These are phyloP conservation scores for Zangia roseola DNA, from an alignment of 768 basidiomycete genomes.

Conservation along the genomic window DNA sequence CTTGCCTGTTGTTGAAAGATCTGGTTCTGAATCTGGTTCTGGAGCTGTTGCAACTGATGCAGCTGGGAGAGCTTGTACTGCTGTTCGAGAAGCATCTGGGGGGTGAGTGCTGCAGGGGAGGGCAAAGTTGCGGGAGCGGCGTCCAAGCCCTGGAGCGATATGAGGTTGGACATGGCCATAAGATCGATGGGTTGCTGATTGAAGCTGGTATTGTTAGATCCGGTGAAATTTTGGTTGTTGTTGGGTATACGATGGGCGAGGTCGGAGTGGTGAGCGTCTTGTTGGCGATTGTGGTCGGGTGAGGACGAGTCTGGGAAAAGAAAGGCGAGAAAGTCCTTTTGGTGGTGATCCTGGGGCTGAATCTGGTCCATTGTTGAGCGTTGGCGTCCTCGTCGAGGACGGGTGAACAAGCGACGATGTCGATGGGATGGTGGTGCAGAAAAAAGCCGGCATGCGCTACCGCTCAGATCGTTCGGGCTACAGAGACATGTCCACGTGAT, in stretches of 20 bases:
- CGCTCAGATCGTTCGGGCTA: constrained; percentile 1
- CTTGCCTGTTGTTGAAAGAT: constrained; percentile 88
- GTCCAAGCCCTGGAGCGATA: constrained; percentile 49
- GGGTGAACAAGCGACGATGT: not conserved
- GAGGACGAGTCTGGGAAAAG: constrained; percentile 31
- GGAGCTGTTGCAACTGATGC: constrained; percentile 73
- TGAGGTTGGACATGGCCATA: constrained; percentile 42
- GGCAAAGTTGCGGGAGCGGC: constrained; percentile 9
- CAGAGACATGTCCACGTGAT: constrained; percentile 13
- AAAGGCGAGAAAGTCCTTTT: constrained; percentile 36
- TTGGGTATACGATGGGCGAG: constrained; percentile 14
- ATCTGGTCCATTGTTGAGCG: constrained; percentile 22
- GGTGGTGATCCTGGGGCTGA: constrained; percentile 28
- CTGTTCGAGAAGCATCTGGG: constrained; percentile 64
- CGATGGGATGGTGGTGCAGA: constrained; percentile 6
- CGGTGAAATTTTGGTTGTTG: constrained; percentile 2
- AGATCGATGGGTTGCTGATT: constrained; percentile 47
- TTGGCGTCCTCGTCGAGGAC: not conserved
- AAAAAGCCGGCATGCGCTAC: constrained; percentile 8
- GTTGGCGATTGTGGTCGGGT: constrained; percentile 23
- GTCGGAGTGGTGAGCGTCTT: constrained; percentile 24
- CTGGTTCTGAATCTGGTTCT: constrained; percentile 84
- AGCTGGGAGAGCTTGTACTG: constrained; percentile 78
- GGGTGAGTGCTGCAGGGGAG: constrained; percentile 30
- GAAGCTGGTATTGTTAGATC: constrained; percentile 12